phyloP scores from a whole-genome alignment of 306 rosid species.

The Rosa persica region DNA sequence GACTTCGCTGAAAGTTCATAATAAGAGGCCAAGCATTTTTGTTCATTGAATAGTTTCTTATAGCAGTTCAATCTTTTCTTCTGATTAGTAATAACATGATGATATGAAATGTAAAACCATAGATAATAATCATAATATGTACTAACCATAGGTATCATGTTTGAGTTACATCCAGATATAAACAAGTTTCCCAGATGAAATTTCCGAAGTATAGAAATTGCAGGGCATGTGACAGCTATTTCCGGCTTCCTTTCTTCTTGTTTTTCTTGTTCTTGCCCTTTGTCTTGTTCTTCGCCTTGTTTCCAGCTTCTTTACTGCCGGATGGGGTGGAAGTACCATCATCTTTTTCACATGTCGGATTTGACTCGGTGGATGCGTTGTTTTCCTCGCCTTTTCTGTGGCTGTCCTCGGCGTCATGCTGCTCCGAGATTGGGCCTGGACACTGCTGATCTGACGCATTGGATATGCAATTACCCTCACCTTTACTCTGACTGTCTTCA shows the following conservation, averaged over 20 bases:
- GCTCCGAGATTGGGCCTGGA: neutral
- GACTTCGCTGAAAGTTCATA: neutral
- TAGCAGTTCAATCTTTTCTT: neutral
- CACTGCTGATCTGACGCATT: neutral
- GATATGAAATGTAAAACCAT: neutral
- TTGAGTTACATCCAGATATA: neutral
- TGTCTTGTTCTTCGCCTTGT: slow-evolving; percentile 5
- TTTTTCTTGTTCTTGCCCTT: neutral
- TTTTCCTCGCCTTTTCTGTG: neutral
- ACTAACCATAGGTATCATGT: neutral
- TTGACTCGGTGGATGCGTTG: neutral
- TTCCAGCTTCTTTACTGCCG: neutral
- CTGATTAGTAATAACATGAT: neutral
- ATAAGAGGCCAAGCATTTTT: neutral
- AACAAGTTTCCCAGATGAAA: neutral
- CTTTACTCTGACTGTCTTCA: neutral
- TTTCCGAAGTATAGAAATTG: neutral
- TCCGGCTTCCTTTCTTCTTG: neutral
- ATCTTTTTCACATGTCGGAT: neutral
- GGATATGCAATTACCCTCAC: neutral
- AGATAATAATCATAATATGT: neutral
- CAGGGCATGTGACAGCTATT: no score
- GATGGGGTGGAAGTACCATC: neutral
- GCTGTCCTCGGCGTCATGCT: neutral
- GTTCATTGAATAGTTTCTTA: neutral